A percentile compares a stretch with the other conserved stretches of the same genome.
Conservation (phyloP, 257 asterid genomes). For the Fraxinus excelsior region DNA sequence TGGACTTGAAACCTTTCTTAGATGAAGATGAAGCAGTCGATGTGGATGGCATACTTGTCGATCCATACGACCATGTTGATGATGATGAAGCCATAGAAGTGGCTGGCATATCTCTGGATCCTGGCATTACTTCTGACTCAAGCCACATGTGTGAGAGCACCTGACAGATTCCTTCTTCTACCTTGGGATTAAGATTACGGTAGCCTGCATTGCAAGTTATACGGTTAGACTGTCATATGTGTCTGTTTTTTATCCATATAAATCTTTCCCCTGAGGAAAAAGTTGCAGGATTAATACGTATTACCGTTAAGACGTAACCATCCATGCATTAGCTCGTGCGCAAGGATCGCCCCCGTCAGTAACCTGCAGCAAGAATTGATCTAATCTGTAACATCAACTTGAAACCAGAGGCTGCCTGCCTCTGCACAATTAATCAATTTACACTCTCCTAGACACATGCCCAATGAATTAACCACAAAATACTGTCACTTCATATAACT, state of each 20-base stretch:
- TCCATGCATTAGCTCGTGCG: constrained; percentile 97
- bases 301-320: constrained; percentile 95
- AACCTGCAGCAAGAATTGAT: constrained; percentile 53
- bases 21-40: constrained; percentile 32
- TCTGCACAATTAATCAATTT: background rate
- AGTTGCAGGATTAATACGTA: background rate
- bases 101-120: constrained; percentile 45
- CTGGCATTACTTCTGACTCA: constrained; percentile 77
- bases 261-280: background rate
- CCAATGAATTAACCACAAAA: background rate
- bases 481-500: background rate
- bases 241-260: background rate
- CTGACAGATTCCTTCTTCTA: constrained; percentile 98
- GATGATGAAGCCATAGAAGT: constrained; percentile 51
- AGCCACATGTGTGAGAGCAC: constrained; percentile 93
- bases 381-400: background rate
- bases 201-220: constrained; percentile 47
- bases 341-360: constrained; percentile 94
- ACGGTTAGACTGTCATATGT: background rate
- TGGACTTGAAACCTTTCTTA: constrained; percentile 74
- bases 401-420: background rate
- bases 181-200: constrained; percentile 69
- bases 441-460: too few species aligned
- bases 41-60: constrained; percentile 26
- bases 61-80: constrained; percentile 42